A percentile compares a stretch with the other conserved stretches of the same genome.
Evolutionary conservation across 345 rosid species (phyloP).

Genomic region (Anacardium occidentale): DNA sequence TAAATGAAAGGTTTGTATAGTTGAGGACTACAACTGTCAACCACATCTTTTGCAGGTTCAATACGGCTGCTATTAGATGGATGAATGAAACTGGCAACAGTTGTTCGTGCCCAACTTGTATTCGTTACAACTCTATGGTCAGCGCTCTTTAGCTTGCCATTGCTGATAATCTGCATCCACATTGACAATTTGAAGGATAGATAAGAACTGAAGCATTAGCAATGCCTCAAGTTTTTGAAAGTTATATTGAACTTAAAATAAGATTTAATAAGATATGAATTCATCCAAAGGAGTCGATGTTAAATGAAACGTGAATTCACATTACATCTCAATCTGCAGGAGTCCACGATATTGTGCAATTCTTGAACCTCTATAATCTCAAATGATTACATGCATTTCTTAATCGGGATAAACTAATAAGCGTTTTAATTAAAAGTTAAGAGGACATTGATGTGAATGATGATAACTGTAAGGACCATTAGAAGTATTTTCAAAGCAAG

Average conservation of each 20-base stretch:
- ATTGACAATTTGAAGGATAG: not conserved
- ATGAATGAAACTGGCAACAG: slow-evolving; percentile 20
- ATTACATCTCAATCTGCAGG: not conserved
- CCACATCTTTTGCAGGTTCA: slow-evolving; percentile 16
- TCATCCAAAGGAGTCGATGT: not conserved
- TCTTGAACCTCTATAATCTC: not conserved
- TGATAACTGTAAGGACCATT: not conserved
- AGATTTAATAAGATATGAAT: not conserved
- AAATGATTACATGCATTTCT: slow-evolving; percentile 4
- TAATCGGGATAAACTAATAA: slow-evolving; percentile 6
- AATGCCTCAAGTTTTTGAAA: not conserved
- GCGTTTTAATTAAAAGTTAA: slow-evolving; percentile 18
- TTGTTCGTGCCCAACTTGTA: slow-evolving; percentile 19
- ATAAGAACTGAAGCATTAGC: too few species aligned
- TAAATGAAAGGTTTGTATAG: slow-evolving; percentile 1
- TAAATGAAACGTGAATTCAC: slow-evolving; percentile 5
- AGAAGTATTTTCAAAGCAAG: not conserved
- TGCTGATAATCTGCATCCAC: slow-evolving; percentile 21
- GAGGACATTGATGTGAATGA: not conserved
- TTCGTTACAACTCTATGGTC: slow-evolving; percentile 25
- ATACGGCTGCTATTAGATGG: slow-evolving; percentile 13
- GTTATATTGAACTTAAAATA: not conserved
- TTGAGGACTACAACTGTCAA: slow-evolving; percentile 4
- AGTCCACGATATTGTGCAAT: not conserved
- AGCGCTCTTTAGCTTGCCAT: slow-evolving; percentile 28